Evolutionary conservation across 192 early-diverging fungal genomes (phyloP).

Genomic region (Spizellomyces punctatus): DNA sequence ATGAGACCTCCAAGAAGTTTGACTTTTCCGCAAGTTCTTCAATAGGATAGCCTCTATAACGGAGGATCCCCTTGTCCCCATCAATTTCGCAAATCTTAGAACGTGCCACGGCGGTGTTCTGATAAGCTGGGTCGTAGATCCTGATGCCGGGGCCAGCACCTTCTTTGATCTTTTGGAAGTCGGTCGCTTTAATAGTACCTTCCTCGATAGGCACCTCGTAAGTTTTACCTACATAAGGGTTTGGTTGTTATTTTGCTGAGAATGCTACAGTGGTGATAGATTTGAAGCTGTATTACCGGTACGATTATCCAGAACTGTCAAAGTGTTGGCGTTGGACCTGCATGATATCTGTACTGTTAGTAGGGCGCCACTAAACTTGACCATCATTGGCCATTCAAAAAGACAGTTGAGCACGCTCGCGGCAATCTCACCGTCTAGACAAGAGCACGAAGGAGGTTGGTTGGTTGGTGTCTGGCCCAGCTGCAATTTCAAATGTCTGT

Average conservation of each 20-base stretch:
- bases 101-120: constrained; percentile 59
- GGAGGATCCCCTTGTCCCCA: constrained; percentile 63
- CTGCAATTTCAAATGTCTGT: neutral
- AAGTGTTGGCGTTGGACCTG: constrained; percentile 46
- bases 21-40: constrained; percentile 69
- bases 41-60: constrained; percentile 64
- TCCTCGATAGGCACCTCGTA: constrained; percentile 57
- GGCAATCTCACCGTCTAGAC: neutral
- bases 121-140: constrained; percentile 50
- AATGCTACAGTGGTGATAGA: too few relatives aligned
- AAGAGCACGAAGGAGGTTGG: constrained; percentile 1
- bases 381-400: neutral
- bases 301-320: constrained; percentile 68
- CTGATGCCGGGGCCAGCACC: constrained; percentile 9
- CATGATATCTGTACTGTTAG: neutral
- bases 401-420: neutral
- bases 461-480: neutral
- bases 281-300: constrained; percentile 41
- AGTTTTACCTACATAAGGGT: constrained; percentile 26
- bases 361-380: neutral
- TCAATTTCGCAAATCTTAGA: constrained; percentile 70
- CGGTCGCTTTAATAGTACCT: constrained; percentile 42
- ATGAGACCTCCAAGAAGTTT: constrained; percentile 66
- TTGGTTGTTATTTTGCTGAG: too few relatives aligned
- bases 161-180: constrained; percentile 37